These are phyloP conservation scores for Boletus rubropictus DNA, from an alignment of 768 basidiomycete genomes.

Conservation along the genomic window DNA sequence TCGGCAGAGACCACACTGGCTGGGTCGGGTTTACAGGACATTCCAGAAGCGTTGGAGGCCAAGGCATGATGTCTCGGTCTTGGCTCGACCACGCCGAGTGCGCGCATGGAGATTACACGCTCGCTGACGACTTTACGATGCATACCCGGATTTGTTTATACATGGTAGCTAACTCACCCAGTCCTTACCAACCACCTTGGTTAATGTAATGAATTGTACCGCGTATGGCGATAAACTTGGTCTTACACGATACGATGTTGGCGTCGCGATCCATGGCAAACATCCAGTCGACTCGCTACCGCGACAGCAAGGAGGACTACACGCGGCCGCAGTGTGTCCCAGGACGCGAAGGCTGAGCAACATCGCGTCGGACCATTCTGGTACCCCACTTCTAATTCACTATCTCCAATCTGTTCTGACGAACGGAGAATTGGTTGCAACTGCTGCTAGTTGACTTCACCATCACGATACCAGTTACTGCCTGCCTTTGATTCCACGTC, in stretches of 20 bases:
- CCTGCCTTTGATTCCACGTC: background rate
- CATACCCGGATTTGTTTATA: slow-evolving; percentile 23
- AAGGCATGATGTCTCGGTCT: slow-evolving; percentile 12
- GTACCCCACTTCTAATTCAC: slow-evolving; percentile 10
- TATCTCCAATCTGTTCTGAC: background rate
- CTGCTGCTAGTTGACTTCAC: background rate
- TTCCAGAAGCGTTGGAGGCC: slow-evolving; percentile 16
- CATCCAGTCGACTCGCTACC: slow-evolving; percentile 7
- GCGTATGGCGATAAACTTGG: background rate
- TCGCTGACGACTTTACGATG: slow-evolving; percentile 14
- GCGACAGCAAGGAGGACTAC: slow-evolving; percentile 18
- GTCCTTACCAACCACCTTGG: background rate
- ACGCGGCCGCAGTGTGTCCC: slow-evolving; percentile 15
- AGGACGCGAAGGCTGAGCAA: slow-evolving; percentile 11
- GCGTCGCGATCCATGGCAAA: background rate
- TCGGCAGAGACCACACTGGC: background rate
- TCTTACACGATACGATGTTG: background rate
- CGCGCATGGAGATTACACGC: background rate
- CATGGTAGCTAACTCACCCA: slow-evolving; percentile 10
- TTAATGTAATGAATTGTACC: background rate
- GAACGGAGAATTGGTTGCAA: background rate
- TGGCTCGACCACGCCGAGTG: background rate
- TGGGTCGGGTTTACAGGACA: slow-evolving; percentile 6
- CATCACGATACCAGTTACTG: background rate
- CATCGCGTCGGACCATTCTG: slow-evolving; percentile 5